Evolutionary conservation across 345 rosid species (phyloP).

Genomic region (Brassica incana): DNA sequence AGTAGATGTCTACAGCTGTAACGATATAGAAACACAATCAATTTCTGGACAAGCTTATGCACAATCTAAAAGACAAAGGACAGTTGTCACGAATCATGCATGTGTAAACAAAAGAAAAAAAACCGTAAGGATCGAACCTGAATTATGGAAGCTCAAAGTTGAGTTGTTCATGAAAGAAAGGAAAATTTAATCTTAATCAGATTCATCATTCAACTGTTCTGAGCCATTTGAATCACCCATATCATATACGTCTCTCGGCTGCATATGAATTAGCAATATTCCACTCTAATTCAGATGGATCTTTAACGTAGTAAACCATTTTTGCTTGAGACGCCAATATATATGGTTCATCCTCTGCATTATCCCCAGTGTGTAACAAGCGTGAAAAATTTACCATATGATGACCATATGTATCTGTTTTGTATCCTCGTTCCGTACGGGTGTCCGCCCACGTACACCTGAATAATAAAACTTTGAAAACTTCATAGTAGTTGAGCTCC

Average conservation of each 20-base stretch:
- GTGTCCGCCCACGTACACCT: background rate
- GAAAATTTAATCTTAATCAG: background rate
- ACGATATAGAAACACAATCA: too few relatives aligned
- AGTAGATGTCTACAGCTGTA: background rate
- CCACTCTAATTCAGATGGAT: background rate
- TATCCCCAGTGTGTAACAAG: background rate
- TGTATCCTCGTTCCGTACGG: slow-evolving; percentile 6
- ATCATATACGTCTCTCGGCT: background rate
- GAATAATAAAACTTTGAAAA: background rate
- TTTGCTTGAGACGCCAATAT: background rate
- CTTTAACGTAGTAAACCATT: slow-evolving; percentile 1
- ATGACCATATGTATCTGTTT: slow-evolving; percentile 1
- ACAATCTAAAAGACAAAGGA: too few relatives aligned
- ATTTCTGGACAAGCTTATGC: too few relatives aligned
- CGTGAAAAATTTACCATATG: slow-evolving; percentile 15
- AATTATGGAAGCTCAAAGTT: background rate
- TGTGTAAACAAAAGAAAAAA: too few relatives aligned
- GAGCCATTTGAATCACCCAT: background rate
- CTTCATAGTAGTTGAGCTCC: too few relatives aligned
- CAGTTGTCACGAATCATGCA: too few relatives aligned
- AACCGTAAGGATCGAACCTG: background rate
- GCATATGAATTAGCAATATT: background rate
- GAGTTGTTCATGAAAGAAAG: background rate
- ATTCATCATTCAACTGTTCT: background rate
- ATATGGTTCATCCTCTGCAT: slow-evolving; percentile 5